Percentiles rank a stretch among this genome's conserved stretches.
phyloP scores from a whole-genome alignment of 345 rosid genomes.

The Carallia brachiata region DNA sequence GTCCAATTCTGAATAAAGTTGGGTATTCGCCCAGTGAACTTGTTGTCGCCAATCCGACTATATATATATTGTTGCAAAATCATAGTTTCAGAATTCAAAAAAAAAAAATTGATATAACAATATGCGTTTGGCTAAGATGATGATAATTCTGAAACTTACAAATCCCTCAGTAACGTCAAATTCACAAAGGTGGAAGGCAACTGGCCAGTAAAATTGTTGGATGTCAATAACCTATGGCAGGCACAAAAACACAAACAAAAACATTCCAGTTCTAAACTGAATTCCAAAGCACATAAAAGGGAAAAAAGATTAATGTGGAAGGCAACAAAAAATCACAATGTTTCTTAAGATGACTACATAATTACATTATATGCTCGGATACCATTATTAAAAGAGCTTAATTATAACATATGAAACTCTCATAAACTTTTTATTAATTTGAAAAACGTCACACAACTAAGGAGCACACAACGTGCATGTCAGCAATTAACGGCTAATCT shows the following conservation, averaged over 20 bases:
- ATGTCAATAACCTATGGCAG: slow-evolving; percentile 37
- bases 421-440: no score
- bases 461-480: no score
- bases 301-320: no score
- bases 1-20: slow-evolving; percentile 55
- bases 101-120: no score
- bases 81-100: not conserved
- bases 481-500: no score
- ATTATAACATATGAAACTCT: no score
- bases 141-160: slow-evolving; percentile 32
- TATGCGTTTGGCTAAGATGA: no score
- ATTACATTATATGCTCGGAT: not conserved
- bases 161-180: slow-evolving; percentile 37
- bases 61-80: not conserved
- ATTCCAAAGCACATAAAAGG: no score
- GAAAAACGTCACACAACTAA: no score
- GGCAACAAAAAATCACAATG: not conserved
- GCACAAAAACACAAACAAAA: not conserved
- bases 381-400: no score
- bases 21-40: slow-evolving; percentile 51
- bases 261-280: not conserved
- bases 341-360: not conserved
- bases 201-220: slow-evolving; percentile 50
- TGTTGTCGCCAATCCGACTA: slow-evolving; percentile 52
- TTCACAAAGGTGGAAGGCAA: slow-evolving; percentile 48